Conservation (phyloP, 768 basidiomycete genomes). For the Rhizopogon vulgaris region DNA sequence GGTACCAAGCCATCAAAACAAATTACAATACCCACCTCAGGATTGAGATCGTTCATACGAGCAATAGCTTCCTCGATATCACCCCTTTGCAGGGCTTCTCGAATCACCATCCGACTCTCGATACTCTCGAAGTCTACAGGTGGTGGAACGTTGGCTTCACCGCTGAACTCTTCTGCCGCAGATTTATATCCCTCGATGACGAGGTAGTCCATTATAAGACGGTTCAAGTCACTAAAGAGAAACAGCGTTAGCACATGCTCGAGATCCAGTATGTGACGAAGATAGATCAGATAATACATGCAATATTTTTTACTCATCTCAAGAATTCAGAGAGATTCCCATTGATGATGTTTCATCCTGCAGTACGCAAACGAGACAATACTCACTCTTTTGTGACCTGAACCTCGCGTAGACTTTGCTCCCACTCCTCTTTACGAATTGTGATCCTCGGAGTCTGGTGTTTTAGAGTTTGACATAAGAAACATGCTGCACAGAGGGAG, state of each 20-base stretch:
- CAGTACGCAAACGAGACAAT: constrained; percentile 9
- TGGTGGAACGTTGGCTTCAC: constrained; percentile 72
- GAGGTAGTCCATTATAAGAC: constrained; percentile 94
- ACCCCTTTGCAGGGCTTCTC: constrained; percentile 89
- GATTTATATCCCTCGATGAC: constrained; percentile 97
- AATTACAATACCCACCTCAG: constrained; percentile 67
- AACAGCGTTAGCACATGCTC: constrained; percentile 16
- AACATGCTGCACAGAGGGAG: background rate
- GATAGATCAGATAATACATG: constrained; percentile 82
- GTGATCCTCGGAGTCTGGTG: constrained; percentile 44
- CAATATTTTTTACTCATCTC: constrained; percentile 69
- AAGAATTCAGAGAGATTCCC: constrained; percentile 98
- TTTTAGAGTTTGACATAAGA: background rate
- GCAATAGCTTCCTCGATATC: constrained; percentile 94
- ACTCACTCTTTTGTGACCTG: constrained; percentile 88
- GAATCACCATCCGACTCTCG: constrained; percentile 89
- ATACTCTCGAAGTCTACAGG: constrained; percentile 89
- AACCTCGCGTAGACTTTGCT: constrained; percentile 74
- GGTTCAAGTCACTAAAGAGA: constrained; percentile 77
- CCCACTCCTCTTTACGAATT: constrained; percentile 84
- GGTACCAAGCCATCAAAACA: constrained; percentile 3
- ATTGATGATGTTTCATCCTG: constrained; percentile 67
- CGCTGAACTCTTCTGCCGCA: constrained; percentile 91
- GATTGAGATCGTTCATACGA: constrained; percentile 92
- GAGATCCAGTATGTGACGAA: constrained; percentile 20